Base-by-base conservation (phyloP, 768 basidiomycete genomes). In the Boletus reticulatus region DNA sequence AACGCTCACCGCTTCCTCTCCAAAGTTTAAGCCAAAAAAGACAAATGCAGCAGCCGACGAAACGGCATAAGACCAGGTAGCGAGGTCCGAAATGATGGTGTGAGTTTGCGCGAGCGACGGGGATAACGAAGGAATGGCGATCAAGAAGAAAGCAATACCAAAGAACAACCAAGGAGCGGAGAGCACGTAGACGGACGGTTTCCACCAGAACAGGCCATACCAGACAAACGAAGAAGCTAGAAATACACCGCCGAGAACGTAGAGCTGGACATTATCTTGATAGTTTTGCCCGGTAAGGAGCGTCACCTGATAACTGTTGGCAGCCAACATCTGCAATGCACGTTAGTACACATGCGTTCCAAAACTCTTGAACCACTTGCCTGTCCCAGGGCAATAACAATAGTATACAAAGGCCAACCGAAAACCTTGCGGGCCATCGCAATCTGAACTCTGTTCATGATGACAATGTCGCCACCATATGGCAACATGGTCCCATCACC, bases 11-110 rank as follows among this genome's bases (percentile, higher is more conserved):
- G 94, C 94, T 80, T 96, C 94, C 76, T 97, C 94, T 70, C 94
- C 94, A 69, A 97, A 97, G 73, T 97, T 97, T 58, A 95, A 80
- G 66, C 94, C 94, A 65, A 97, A 97, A 82, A 93, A 95, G 47
- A 85, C 75, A 80, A 96, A 97, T 12, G 92, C 88, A 31, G 92
- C 94, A 13, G 94, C 88, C n/a, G 94, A 96, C 19, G 89, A 94
- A 48, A 92, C 72, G 31, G 94, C 94, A 73, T 97, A 97, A 43
- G 78, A 84, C 93, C 94, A 96, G 1, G 92, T 94, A 12, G 94
- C 93, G 22, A 83, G 74, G 66, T 85, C 87, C 24, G 90, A 78
- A 24, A 97, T 73, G 43, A 80, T 78, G n/a, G 78, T 76, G 60
- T 91, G 89, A 6, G 85, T 79, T 2, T 76, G 75, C 27, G 78